Evolutionary conservation across 306 rosid species (phyloP).

Genomic region (Quercus robur): DNA sequence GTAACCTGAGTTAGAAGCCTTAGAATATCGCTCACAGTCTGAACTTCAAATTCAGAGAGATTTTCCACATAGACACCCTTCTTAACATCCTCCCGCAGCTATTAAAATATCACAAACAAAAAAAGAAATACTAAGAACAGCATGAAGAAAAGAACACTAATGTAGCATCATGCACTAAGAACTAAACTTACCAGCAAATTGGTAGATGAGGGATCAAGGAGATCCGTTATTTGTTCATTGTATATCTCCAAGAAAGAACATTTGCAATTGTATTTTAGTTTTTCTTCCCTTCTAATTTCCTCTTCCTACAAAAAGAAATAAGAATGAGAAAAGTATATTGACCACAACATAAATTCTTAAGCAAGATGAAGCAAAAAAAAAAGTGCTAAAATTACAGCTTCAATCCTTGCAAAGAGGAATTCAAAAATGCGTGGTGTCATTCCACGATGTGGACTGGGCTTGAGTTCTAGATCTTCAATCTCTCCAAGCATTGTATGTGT

Average conservation of each 20-base stretch:
- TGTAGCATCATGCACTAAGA: conserved; percentile 13
- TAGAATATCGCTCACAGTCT: conserved; percentile 71
- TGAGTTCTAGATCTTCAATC: conserved; percentile 79
- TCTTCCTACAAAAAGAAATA: conserved; percentile 64
- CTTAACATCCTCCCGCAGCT: conserved; percentile 94
- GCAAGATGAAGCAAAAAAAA: conserved; percentile 12
- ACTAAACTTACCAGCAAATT: conserved; percentile 77
- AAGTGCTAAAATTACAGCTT: conserved; percentile 59
- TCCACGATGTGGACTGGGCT: conserved; percentile 88
- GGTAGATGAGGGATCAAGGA: conserved; percentile 83
- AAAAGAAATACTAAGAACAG: neutral
- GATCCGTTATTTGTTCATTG: conserved; percentile 92
- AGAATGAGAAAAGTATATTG: neutral
- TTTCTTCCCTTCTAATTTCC: conserved; percentile 89
- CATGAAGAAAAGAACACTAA: conserved; percentile 9
- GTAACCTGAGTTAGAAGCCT: conserved; percentile 80
- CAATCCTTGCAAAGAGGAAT: conserved; percentile 95
- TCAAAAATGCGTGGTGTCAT: conserved; percentile 96
- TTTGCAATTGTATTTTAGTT: conserved; percentile 84
- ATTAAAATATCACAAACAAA: conserved; percentile 18
- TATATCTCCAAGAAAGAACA: conserved; percentile 97
- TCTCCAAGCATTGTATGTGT: conserved; percentile 98
- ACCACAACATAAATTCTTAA: neutral
- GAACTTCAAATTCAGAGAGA: conserved; percentile 87
- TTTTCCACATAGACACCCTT: conserved; percentile 95